Evolutionary conservation across 2,329 filamentous ascomycete species (phyloP), one percentile per base, ranked within the genome.

Genomic region (Fusarium sp.): DNA sequence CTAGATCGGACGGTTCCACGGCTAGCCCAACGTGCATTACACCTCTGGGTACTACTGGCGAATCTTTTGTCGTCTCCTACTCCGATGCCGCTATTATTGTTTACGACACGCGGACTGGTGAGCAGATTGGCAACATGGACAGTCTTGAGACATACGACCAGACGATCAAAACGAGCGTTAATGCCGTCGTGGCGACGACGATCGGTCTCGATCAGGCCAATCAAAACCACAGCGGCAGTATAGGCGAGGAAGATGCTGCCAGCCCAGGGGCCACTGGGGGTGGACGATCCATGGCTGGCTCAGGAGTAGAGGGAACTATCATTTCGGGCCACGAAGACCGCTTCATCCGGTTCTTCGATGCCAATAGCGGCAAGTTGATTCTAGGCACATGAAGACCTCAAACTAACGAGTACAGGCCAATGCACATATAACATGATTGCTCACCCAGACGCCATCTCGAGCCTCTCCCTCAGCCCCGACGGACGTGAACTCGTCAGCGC

Each of bases 381-480:
- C 13, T 14, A 1, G 8, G 6, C 23, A 7, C 4, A 3, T 14
- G 4, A 6, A 21, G 2, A 11, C 10, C 6, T 8, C 17, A 50
- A n/a, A 67, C 66, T 68, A 53, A 67, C 19, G 10, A 10, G 3
- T 10, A 1, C 2, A 98, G 95, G 95, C 53, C 95, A 99, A 92
- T 97, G 93, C 79, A 98, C 95, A 63, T 99, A 99, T 78, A 96
- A 91, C 71, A 99, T 99, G 95, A 87, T 98, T 57, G 95, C 95
- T 6, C 95, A 99, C 70, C 93, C 95, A 1, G 90, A 93, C 4
- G 89, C 95, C 53, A 97, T 99, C 66, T 96, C 95, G 2, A 90
- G 91, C 23, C 84, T 99, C 6, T 96, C 92, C 0, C 85, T 99
- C 17, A 97, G 92, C 67, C 95, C 94, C 13, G 94, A 98, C 72